phyloP scores from a whole-genome alignment of 2,329 filamentous ascomycete genomes.

The Bipolaris sorokiniana region DNA sequence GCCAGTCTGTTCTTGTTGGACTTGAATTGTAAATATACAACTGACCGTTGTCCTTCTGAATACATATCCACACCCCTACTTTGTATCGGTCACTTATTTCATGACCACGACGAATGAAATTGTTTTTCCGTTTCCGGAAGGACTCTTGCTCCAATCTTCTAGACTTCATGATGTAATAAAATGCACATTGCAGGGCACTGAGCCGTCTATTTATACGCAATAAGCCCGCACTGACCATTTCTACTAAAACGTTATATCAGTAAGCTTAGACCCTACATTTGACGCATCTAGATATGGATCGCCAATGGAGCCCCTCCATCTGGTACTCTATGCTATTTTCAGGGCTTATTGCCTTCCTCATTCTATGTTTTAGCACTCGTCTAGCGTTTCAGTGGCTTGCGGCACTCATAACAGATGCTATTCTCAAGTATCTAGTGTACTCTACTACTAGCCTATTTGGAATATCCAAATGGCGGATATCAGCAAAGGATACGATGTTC shows the following conservation, averaged over 20 bases:
- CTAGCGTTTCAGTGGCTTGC: conserved; percentile 5
- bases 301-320: background rate
- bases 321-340: conserved; percentile 11
- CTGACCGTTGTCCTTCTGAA: conserved; percentile 23
- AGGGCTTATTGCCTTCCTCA: conserved; percentile 7
- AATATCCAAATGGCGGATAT: background rate
- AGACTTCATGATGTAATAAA: no score
- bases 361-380: conserved; percentile 3
- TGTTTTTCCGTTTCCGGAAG: conserved; percentile 22
- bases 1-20: conserved; percentile 14
- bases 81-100: conserved; percentile 22
- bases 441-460: conserved; percentile 5
- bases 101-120: conserved; percentile 19
- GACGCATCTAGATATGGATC: conserved; percentile 6
- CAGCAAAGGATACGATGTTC: conserved; percentile 3
- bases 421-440: conserved; percentile 19
- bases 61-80: conserved; percentile 21
- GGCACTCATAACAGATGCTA: conserved; percentile 4
- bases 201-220: conserved; percentile 8
- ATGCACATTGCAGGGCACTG: no score
- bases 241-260: conserved; percentile 2
- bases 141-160: conserved; percentile 25
- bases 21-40: conserved; percentile 23
- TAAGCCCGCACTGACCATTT: conserved; percentile 12
- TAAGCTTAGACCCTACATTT: background rate